Conservation (phyloP, 495 filamentous ascomycete genomes). For the Hypoxylon lienhwacheense region DNA sequence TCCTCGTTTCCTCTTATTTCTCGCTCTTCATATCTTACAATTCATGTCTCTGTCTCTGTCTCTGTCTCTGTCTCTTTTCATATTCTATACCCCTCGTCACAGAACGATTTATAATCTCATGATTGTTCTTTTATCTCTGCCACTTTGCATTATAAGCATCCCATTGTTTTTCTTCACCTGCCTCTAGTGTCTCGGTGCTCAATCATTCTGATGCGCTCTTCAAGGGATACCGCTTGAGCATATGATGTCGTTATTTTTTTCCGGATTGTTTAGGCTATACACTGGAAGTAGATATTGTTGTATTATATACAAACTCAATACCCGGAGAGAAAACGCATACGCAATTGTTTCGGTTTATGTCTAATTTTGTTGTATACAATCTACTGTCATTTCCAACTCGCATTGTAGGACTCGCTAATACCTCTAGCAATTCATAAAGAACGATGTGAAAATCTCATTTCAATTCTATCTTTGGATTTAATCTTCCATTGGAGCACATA, state of each 20-base stretch:
- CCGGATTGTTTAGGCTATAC: neutral
- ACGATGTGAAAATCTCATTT: conserved; percentile 9
- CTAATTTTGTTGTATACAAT: conserved; percentile 4
- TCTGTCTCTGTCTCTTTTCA: too few species aligned
- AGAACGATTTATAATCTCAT: too few species aligned
- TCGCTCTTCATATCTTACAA: neutral
- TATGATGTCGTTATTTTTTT: neutral
- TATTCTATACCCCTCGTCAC: too few species aligned
- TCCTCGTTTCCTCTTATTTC: conserved; percentile 1
- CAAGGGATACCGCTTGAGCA: conserved; percentile 30
- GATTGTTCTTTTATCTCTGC: conserved; percentile 21
- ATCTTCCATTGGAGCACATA: neutral
- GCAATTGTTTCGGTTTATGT: too few species aligned
- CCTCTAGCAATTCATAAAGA: conserved; percentile 25
- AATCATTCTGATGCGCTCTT: conserved; percentile 28
- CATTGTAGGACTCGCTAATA: conserved; percentile 26
- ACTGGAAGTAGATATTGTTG: neutral
- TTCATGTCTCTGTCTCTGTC: too few species aligned
- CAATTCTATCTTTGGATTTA: neutral
- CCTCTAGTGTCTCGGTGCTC: conserved; percentile 10
- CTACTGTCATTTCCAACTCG: neutral
- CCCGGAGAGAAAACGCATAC: neutral
- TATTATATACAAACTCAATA: conserved; percentile 1
- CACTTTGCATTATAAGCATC: conserved; percentile 13
- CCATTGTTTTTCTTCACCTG: conserved; percentile 6